Evolutionary conservation across 495 filamentous ascomycete species (phyloP).

Genomic region (Lichenothelia convexa): DNA sequence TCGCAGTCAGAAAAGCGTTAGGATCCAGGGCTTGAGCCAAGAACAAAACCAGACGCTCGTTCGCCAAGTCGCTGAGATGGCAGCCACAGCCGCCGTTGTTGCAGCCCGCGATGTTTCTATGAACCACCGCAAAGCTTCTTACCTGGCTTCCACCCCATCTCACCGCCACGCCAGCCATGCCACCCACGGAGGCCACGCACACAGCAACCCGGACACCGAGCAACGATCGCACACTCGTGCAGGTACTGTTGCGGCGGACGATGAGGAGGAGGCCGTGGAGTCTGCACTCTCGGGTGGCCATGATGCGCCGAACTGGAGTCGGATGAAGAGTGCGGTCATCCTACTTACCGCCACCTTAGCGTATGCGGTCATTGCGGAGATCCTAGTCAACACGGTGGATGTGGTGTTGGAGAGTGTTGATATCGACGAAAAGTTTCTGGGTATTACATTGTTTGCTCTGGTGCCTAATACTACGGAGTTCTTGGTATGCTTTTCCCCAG

Average conservation of each 20-base stretch:
- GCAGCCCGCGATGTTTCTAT: constrained; percentile 63
- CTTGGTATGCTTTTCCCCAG: constrained; percentile 34
- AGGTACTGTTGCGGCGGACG: constrained; percentile 11
- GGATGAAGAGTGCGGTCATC: constrained; percentile 73
- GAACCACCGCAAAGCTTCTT: constrained; percentile 29
- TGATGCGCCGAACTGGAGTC: constrained; percentile 95
- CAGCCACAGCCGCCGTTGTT: constrained; percentile 75
- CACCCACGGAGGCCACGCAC: neutral
- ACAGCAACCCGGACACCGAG: neutral
- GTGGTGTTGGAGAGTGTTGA: constrained; percentile 75
- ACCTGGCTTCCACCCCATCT: constrained; percentile 16
- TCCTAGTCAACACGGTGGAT: constrained; percentile 90
- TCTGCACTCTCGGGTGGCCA: constrained; percentile 51
- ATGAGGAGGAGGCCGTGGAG: constrained; percentile 27
- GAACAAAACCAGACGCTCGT: constrained; percentile 66
- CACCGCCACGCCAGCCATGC: constrained; percentile 2
- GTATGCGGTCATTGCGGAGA: constrained; percentile 93
- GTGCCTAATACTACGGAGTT: constrained; percentile 99
- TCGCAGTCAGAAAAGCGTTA: constrained; percentile 19
- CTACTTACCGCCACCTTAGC: constrained; percentile 77
- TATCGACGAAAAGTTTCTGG: constrained; percentile 95
- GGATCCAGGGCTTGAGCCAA: constrained; percentile 42
- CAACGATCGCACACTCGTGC: constrained; percentile 3
- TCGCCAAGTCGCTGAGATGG: constrained; percentile 75
- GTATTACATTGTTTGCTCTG: constrained; percentile 90